A percentile compares a stretch with the other conserved stretches of the same genome.
phyloP scores from a whole-genome alignment of 441 rosid genomes.

The Eugenia klotzschiana region DNA sequence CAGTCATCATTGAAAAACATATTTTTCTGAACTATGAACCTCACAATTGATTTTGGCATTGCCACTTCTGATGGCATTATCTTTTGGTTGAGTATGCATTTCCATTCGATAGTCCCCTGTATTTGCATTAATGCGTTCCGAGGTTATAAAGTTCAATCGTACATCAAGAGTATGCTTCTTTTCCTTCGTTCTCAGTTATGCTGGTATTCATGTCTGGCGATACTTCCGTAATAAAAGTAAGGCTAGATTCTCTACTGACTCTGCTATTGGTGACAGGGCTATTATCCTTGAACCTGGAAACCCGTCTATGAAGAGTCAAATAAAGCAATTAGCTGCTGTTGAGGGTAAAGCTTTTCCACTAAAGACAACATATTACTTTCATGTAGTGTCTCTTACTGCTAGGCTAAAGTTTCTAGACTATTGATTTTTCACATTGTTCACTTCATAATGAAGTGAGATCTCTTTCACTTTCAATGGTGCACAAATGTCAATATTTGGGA shows the following conservation, averaged over 20 bases:
- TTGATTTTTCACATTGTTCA: neutral
- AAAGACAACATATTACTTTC: neutral
- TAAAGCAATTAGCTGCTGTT: conserved; percentile 61
- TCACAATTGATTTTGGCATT: neutral
- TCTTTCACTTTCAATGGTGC: neutral
- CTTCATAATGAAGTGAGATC: neutral
- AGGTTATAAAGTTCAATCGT: neutral
- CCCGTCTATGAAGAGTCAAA: conserved; percentile 59
- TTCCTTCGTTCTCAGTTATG: neutral
- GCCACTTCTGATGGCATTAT: neutral
- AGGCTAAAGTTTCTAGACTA: neutral
- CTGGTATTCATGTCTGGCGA: neutral
- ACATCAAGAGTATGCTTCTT: neutral
- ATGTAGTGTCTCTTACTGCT: neutral
- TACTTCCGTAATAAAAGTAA: neutral
- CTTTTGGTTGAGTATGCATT: neutral
- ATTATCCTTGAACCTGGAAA: conserved; percentile 78
- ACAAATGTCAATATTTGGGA: neutral
- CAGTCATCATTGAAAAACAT: neutral
- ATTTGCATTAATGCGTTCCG: neutral
- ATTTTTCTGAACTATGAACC: neutral
- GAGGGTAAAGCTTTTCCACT: conserved; percentile 50
- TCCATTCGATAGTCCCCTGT: neutral
- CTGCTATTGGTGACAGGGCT: conserved; percentile 49
- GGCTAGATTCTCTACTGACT: neutral